Evolutionary conservation across 305 asterid species (phyloP).

Genomic region (Galium porrigens): DNA sequence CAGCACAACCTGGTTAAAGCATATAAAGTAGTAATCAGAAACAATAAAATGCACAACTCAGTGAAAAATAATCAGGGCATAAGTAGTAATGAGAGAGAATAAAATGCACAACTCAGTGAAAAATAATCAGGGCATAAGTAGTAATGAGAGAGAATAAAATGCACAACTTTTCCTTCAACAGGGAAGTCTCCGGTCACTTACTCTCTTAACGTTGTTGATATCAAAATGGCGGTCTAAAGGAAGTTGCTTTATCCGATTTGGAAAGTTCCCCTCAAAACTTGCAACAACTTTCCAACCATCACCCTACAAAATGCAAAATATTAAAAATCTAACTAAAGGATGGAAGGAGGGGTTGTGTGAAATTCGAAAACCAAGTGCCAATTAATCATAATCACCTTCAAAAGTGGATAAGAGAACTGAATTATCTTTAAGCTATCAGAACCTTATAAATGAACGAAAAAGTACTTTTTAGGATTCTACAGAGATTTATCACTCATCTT

Average conservation of each 20-base stretch:
- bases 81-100: not conserved
- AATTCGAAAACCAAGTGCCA: too few relatives aligned
- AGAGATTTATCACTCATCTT: not conserved
- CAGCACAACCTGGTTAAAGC: conserved; percentile 62
- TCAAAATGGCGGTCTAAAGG: conserved; percentile 87
- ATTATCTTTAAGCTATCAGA: not conserved
- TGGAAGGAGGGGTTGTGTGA: too few relatives aligned
- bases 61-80: not conserved
- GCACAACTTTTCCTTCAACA: not conserved
- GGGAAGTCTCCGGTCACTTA: conserved; percentile 19
- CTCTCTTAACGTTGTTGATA: conserved; percentile 78
- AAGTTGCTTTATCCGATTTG: conserved; percentile 78
- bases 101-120: not conserved
- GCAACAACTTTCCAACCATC: conserved; percentile 89
- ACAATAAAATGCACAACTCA: conserved; percentile 3
- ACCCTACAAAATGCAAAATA: conserved; percentile 35
- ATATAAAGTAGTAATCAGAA: conserved; percentile 19
- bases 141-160: not conserved
- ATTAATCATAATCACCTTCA: not conserved
- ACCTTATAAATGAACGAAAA: not conserved
- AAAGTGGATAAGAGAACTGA: not conserved
- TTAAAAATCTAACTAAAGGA: not conserved
- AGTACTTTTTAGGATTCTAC: not conserved
- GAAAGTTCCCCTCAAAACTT: conserved; percentile 91
- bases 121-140: not conserved